These are phyloP conservation scores for Pseudogymnoascus sp. DNA, from an alignment of 2,329 filamentous ascomycete genomes.

Conservation along the genomic window DNA sequence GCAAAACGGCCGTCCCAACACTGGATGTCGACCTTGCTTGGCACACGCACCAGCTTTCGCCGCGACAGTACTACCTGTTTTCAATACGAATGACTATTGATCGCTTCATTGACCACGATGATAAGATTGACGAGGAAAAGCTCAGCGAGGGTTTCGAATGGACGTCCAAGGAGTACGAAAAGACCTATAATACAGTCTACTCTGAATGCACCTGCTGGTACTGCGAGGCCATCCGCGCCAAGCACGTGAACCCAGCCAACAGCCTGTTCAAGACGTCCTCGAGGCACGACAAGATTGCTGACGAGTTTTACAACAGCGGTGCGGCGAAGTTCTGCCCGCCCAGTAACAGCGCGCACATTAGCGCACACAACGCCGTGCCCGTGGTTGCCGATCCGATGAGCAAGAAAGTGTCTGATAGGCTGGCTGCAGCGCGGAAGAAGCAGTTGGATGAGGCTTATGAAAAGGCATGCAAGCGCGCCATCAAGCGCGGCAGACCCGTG, in stretches of 20 bases:
- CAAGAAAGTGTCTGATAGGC: constrained; percentile 23
- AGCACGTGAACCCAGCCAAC: constrained; percentile 41
- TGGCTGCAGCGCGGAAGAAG: constrained; percentile 26
- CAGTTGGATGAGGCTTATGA: constrained; percentile 49
- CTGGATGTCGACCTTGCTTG: constrained; percentile 67
- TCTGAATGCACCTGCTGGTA: constrained; percentile 77
- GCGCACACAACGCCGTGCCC: constrained; percentile 59
- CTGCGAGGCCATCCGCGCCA: constrained; percentile 60
- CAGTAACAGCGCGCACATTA: constrained; percentile 59
- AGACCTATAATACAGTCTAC: constrained; percentile 56
- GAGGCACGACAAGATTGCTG: constrained; percentile 37
- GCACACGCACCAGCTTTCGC: constrained; percentile 72
- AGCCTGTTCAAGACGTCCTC: constrained; percentile 37
- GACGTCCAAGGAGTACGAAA: constrained; percentile 63
- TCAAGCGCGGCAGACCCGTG: constrained; percentile 40
- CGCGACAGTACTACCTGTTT: constrained; percentile 52
- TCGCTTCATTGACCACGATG: constrained; percentile 70
- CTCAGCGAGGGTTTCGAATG: constrained; percentile 60
- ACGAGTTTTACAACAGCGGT: constrained; percentile 42
- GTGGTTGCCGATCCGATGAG: constrained; percentile 17
- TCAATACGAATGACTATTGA: constrained; percentile 36
- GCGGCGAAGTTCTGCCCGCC: constrained; percentile 42
- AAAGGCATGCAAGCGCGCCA: constrained; percentile 42
- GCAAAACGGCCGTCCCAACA: constrained; percentile 54
- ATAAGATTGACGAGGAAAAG: constrained; percentile 64